Evolutionary conservation across 73 alveolate genomes (phyloP).

Genomic region (Tetrahymena elliotti): DNA sequence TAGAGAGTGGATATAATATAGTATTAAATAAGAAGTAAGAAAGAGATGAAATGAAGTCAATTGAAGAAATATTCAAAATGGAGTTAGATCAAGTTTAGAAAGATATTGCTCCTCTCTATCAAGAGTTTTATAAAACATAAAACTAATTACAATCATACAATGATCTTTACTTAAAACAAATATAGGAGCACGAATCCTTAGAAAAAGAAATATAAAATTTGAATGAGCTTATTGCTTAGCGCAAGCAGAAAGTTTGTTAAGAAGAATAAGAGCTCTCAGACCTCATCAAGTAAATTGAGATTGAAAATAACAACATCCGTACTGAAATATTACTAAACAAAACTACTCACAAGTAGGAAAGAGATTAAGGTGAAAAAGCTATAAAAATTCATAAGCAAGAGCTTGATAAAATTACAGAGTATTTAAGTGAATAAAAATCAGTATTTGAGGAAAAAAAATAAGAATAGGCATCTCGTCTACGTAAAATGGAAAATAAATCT

Average conservation of each 20-base stretch:
- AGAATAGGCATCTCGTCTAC: neutral
- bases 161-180: neutral
- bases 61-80: neutral
- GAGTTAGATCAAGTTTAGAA: neutral
- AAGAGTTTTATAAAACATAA: neutral
- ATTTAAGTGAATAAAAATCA: neutral
- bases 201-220: neutral
- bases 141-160: neutral
- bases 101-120: neutral
- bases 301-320: neutral
- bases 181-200: neutral
- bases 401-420: neutral
- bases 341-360: neutral
- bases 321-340: neutral
- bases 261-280: neutral
- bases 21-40: neutral
- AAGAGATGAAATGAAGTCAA: neutral
- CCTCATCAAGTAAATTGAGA: neutral
- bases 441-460: neutral
- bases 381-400: neutral
- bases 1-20: neutral
- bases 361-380: neutral
- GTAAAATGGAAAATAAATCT: neutral
- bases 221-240: neutral
- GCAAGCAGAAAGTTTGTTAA: neutral